Percentiles rank a stretch among this genome's conserved stretches.
Evolutionary conservation across 2,329 filamentous ascomycete genomes (phyloP).

Genomic region (Colletotrichum sp.): DNA sequence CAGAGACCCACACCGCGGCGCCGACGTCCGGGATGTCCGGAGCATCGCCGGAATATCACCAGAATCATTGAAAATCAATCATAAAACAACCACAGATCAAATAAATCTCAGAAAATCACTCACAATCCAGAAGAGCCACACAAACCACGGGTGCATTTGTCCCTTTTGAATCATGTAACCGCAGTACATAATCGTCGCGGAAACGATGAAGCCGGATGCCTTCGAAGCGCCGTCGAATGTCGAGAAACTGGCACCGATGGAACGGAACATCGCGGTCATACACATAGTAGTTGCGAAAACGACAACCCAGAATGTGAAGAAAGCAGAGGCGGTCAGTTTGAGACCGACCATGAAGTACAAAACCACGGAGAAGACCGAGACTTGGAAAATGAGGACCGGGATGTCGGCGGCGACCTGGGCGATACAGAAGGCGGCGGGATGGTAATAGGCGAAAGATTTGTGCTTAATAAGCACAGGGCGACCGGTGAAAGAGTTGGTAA

Average conservation of each 20-base stretch:
- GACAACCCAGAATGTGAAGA: slow-evolving; percentile 68
- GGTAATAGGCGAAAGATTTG: slow-evolving; percentile 61
- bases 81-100: too few relatives aligned
- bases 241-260: slow-evolving; percentile 58
- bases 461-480: slow-evolving; percentile 66
- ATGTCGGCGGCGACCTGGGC: slow-evolving; percentile 61
- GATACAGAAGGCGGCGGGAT: slow-evolving; percentile 64
- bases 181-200: slow-evolving; percentile 63
- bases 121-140: slow-evolving; percentile 60
- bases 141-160: slow-evolving; percentile 68
- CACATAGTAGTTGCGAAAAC: slow-evolving; percentile 57
- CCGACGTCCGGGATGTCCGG: too few relatives aligned
- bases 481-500: slow-evolving; percentile 66
- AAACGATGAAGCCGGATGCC: slow-evolving; percentile 54
- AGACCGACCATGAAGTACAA: slow-evolving; percentile 70
- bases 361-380: slow-evolving; percentile 61
- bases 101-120: too few relatives aligned
- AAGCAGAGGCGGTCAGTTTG: slow-evolving; percentile 52
- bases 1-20: too few relatives aligned
- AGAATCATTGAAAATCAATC: too few relatives aligned
- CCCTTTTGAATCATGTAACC: slow-evolving; percentile 68
- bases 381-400: slow-evolving; percentile 62
- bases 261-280: slow-evolving; percentile 65
- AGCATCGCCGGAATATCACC: too few relatives aligned
- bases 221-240: slow-evolving; percentile 67